Base-by-base conservation (phyloP, 345 rosid genomes). In the Syzygium aqueum region DNA sequence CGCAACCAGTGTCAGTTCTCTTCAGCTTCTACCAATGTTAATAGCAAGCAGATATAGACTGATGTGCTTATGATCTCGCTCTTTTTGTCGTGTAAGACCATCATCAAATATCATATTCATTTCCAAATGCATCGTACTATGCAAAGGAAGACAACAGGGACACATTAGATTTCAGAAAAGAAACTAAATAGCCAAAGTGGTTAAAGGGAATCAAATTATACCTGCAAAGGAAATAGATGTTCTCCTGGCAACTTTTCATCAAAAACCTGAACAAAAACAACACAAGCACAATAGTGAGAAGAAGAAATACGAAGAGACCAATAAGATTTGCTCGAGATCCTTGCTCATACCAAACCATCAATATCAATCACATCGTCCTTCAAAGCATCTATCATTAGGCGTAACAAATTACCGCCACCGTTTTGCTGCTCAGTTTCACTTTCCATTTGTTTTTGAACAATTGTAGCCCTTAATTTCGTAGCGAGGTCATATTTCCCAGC, bases 401-500 rank as follows among this genome's bases (percentile, higher is more conserved):
- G 98, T 37, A 95, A 90, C 85, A 96, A 89, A 92, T 95, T 94
- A 85, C 98, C 96, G 63, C 99, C 99, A 88, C 97, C 97, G 88
- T 94, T 95, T 78, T 95, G 87, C 89, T 94, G 95, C 86, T 96
- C 97, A 85, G 87, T 91, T 87, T 95, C 98, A 87, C 90, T 95
- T 90, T 95, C 98, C 98, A 94, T 94, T 91, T 97, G 98, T 87
- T 96, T 97, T 89, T 95, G 97, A 88, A 98, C 96, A 93, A 96
- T 95, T 77, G 98, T 95, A 89, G 97, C 99, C 91, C 99, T 93
- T 90, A 97, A 90, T 87, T 94, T 94, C 89, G 97, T 93, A 87
- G 99, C 99, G 88, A 96, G 92, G 86, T 97, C 98, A 92, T 94
- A 94, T 89, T 96, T 96, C 84, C 95, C 98, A 85, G 92, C 92